phyloP scores from a whole-genome alignment of 768 basidiomycete species.

The Lentinula sp. region DNA sequence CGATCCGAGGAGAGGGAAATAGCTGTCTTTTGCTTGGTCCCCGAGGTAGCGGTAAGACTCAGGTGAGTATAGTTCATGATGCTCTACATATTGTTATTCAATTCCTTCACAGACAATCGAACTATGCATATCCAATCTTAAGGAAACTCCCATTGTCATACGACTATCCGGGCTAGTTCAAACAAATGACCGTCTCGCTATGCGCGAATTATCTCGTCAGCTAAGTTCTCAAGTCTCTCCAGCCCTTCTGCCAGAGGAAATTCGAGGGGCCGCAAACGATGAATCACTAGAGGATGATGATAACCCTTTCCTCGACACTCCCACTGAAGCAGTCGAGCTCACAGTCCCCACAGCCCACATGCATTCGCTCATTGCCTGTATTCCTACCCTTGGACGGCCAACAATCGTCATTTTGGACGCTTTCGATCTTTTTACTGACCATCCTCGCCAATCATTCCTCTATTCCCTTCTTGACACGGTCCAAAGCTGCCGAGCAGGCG shows the following conservation, averaged over 20 bases:
- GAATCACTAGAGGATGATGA: constrained; percentile 24
- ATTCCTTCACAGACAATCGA: constrained; percentile 48
- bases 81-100: constrained; percentile 2
- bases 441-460: constrained; percentile 86
- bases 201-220: constrained; percentile 88
- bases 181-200: constrained; percentile 80
- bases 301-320: constrained; percentile 45
- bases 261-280: constrained; percentile 21
- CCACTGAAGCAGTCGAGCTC: constrained; percentile 16
- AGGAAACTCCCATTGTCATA: constrained; percentile 60
- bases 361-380: constrained; percentile 64
- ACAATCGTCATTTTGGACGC: constrained; percentile 83
- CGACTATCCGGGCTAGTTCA: constrained; percentile 85
- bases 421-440: constrained; percentile 90
- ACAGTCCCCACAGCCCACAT: constrained; percentile 63
- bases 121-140: constrained; percentile 40
- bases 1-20: constrained; percentile 83
- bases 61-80: constrained; percentile 34
- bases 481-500: constrained; percentile 69
- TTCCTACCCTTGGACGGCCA: constrained; percentile 76
- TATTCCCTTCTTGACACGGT: constrained; percentile 95
- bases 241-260: constrained; percentile 32
- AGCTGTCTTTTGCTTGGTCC: constrained; percentile 87
- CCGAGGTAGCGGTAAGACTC: constrained; percentile 81
- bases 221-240: constrained; percentile 71